phyloP scores from a whole-genome alignment of 2,329 filamentous ascomycete species.

The Cytospora paraplurivora region DNA sequence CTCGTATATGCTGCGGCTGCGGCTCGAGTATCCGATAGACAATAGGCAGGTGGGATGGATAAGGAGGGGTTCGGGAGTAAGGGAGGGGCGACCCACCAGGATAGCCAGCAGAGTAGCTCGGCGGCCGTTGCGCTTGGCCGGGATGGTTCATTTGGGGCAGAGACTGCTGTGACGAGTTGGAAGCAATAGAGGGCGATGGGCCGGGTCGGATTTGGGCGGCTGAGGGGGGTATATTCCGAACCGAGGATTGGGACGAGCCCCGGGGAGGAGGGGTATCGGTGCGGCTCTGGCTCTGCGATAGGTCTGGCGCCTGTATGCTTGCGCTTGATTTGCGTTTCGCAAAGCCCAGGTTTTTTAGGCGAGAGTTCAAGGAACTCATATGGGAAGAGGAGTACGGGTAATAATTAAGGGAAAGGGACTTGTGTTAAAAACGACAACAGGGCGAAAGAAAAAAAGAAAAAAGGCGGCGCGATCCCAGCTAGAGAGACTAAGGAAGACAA shows the following conservation, averaged over 20 bases:
- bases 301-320: conserved; percentile 57
- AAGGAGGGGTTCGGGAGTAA: conserved; percentile 12
- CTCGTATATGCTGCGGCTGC: background rate
- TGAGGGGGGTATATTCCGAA: conserved; percentile 32
- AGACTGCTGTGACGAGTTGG: conserved; percentile 50
- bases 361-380: conserved; percentile 80
- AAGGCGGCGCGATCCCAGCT: conserved; percentile 27
- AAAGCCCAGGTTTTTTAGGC: conserved; percentile 79
- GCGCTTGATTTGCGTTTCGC: conserved; percentile 75
- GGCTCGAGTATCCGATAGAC: background rate
- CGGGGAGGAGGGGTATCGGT: conserved; percentile 42
- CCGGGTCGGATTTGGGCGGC: conserved; percentile 40
- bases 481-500: conserved; percentile 5
- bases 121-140: conserved; percentile 61
- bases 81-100: conserved; percentile 28
- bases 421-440: conserved; percentile 22
- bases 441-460: background rate
- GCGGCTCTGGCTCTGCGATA: conserved; percentile 45
- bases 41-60: conserved; percentile 41
- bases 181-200: conserved; percentile 49
- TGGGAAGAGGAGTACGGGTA: conserved; percentile 45
- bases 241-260: conserved; percentile 32
- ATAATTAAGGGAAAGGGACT: conserved; percentile 35
- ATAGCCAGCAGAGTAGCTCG: conserved; percentile 59
- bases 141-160: conserved; percentile 65